A percentile compares a stretch with the other conserved stretches of the same genome.
Evolutionary conservation across 2,329 filamentous ascomycete genomes (phyloP).

Genomic region (Lasiodiplodia hormozganensis): DNA sequence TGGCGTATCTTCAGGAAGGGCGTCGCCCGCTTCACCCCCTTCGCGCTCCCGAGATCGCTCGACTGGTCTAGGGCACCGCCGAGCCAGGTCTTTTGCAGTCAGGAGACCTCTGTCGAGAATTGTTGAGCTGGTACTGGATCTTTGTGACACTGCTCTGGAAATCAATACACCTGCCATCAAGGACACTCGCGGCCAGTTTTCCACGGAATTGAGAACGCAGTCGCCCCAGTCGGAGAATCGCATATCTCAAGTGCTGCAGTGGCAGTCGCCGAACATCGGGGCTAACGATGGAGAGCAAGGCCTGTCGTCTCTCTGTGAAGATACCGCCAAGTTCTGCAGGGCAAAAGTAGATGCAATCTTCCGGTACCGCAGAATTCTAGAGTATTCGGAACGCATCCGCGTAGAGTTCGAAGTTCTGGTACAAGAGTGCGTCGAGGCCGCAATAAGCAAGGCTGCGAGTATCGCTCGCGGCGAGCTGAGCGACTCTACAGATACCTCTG

Average conservation of each 20-base stretch:
- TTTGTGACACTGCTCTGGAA: slow-evolving; percentile 94
- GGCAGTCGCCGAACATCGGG: slow-evolving; percentile 92
- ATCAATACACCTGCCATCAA: slow-evolving; percentile 95
- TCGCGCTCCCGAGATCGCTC: slow-evolving; percentile 73
- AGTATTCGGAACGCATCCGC: slow-evolving; percentile 94
- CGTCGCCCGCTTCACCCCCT: slow-evolving; percentile 70
- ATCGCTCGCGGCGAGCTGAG: slow-evolving; percentile 86
- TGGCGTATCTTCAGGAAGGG: slow-evolving; percentile 73
- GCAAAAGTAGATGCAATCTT: slow-evolving; percentile 93
- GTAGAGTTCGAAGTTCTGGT: slow-evolving; percentile 92
- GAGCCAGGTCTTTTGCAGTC: slow-evolving; percentile 88
- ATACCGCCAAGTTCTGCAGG: slow-evolving; percentile 84
- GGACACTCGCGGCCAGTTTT: slow-evolving; percentile 71
- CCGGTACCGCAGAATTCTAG: slow-evolving; percentile 88
- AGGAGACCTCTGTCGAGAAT: slow-evolving; percentile 89
- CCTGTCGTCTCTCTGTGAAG: slow-evolving; percentile 82
- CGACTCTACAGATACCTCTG: slow-evolving; percentile 65
- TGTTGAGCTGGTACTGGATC: slow-evolving; percentile 90
- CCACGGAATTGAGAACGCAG: slow-evolving; percentile 84
- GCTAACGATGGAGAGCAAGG: slow-evolving; percentile 91
- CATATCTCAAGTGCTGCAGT: slow-evolving; percentile 92
- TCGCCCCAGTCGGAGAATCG: slow-evolving; percentile 96
- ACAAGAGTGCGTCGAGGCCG: slow-evolving; percentile 93
- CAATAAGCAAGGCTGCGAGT: slow-evolving; percentile 84
- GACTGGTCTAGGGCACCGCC: slow-evolving; percentile 75